Conservation (phyloP, 2,329 filamentous ascomycete species). For the Byssoonygena ceratinophila region DNA sequence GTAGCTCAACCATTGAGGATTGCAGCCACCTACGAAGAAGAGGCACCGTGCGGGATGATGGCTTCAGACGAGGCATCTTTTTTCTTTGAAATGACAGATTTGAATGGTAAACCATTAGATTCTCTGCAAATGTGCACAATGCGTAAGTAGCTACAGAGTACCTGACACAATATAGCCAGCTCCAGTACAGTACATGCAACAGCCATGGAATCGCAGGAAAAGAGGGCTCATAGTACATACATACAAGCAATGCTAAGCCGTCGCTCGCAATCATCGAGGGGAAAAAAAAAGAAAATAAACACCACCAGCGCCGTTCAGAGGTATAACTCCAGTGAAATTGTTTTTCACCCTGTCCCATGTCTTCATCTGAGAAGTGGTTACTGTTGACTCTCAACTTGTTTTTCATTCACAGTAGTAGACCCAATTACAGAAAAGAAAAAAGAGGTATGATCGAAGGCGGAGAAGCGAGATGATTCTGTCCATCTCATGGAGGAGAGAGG, state of each 20-base stretch:
- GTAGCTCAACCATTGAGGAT: no score
- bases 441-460: neutral
- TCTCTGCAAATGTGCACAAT: slow-evolving; percentile 2
- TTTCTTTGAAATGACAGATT: neutral
- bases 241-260: slow-evolving; percentile 7
- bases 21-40: neutral
- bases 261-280: slow-evolving; percentile 1
- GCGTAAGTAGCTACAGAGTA: slow-evolving; percentile 1
- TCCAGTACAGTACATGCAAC: slow-evolving; percentile 9
- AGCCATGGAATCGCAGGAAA: neutral
- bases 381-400: no score
- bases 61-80: no score
- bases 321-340: slow-evolving; percentile 5
- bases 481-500: neutral
- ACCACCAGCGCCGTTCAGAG: slow-evolving; percentile 11
- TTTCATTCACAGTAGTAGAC: no score
- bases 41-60: no score
- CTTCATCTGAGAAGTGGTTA: no score
- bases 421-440: neutral
- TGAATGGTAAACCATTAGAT: neutral
- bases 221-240: slow-evolving; percentile 4
- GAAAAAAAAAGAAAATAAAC: neutral
- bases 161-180: neutral
- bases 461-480: neutral
- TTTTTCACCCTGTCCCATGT: no score